Evolutionary conservation across 2,329 filamentous ascomycete species (phyloP), one percentile per base, ranked within the genome.

Genomic region (Aaosphaeria arxii): DNA sequence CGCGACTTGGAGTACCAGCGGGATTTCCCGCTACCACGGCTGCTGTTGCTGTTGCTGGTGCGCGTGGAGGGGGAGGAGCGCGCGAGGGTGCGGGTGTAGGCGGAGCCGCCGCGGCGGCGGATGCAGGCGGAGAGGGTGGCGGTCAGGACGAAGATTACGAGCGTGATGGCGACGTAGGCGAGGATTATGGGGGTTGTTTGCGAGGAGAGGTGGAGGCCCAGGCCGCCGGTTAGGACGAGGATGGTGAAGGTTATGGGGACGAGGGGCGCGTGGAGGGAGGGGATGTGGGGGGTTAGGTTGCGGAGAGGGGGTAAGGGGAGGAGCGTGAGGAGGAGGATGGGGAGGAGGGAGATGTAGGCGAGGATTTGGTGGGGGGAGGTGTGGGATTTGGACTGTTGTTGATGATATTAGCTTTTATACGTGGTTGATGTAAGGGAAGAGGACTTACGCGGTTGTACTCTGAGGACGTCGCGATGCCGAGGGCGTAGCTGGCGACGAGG

Each of bases 281-380:
- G 58, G 71, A 70, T 54, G 70, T 66, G 47, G 71, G 70, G 3
- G 64, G 53, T 31, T 67, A 71, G 52, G 51, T 58, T 55, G 66
- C 74, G 42, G 52, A 63, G 40, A 6, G 51, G 54, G 5, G 43
- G 55, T 11, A 58, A 30, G 9, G 64, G 61, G 17, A 67, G 61
- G 38, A 63, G 5, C 30, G 54, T 48, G 3, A 59, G 46, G 5
- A 66, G 47, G 11, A 66, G 47, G 42, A 67, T 55, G 5, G 64
- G 64, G n/a, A 57, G 42, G n/a, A 70, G 49, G 78, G 91, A 42
- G 36, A 75, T 42, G 40, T 78, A 67, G 28, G 76, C 75, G 45
- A 77, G 48, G 53, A 78, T 69, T 52, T 79, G 77, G 58, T 79
- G 77, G 4, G 71, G 59, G 6, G 75, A 69, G 51, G 55, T 67